phyloP scores from a whole-genome alignment of 2,329 filamentous ascomycete genomes.

The Monilinia laxa region DNA sequence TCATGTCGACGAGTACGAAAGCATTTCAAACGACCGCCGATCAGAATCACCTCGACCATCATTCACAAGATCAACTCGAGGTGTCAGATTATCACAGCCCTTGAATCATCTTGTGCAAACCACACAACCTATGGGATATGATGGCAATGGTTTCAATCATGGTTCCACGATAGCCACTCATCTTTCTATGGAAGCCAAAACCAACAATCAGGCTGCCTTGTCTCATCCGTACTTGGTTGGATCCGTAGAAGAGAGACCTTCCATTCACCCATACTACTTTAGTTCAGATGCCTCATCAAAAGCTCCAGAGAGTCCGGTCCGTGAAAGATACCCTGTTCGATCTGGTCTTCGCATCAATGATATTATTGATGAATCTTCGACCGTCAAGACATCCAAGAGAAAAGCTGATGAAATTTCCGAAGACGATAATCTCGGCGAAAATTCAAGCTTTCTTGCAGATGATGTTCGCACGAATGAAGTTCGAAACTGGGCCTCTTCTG shows the following conservation, averaged over 20 bases:
- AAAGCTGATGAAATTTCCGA: constrained; percentile 39
- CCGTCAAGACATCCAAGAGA: constrained; percentile 31
- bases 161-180: background rate
- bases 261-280: constrained; percentile 19
- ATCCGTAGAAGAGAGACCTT: background rate
- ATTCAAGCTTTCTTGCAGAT: background rate
- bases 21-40: background rate
- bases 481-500: constrained; percentile 31
- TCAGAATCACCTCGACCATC: background rate
- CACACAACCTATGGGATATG: background rate
- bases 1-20: constrained; percentile 8
- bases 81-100: background rate
- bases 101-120: background rate
- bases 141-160: background rate
- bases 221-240: background rate
- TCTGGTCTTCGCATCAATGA: constrained; percentile 38
- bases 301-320: constrained; percentile 20
- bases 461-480: constrained; percentile 34
- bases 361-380: constrained; percentile 34
- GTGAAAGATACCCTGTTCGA: constrained; percentile 26
- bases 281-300: constrained; percentile 17
- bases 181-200: background rate
- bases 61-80: background rate
- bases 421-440: background rate
- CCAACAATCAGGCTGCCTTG: background rate